Conservation (phyloP, 2,329 filamentous ascomycete species). For the Emmonsiellopsis sp. region DNA sequence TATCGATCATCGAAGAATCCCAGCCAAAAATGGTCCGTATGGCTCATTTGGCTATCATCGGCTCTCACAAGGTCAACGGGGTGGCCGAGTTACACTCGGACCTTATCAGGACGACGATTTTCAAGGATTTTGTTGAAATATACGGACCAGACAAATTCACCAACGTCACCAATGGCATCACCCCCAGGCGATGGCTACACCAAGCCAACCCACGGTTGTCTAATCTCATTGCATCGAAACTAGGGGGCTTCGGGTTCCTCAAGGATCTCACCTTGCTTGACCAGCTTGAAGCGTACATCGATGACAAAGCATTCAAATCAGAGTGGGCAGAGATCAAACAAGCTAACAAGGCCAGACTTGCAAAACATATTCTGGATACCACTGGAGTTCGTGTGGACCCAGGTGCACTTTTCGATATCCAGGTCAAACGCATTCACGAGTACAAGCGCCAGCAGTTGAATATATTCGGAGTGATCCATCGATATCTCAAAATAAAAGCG, state of each 20-base stretch:
- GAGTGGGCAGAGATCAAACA: conserved; percentile 97
- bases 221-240: conserved; percentile 82
- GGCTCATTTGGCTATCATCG: conserved; percentile 89
- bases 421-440: conserved; percentile 98
- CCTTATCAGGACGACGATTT: conserved; percentile 97
- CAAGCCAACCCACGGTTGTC: conserved; percentile 92
- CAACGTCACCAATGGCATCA: conserved; percentile 97
- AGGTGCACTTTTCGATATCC: conserved; percentile 82
- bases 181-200: conserved; percentile 89
- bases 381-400: conserved; percentile 79
- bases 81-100: conserved; percentile 97
- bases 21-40: conserved; percentile 97
- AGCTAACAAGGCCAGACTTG: conserved; percentile 86
- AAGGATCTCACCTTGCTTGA: conserved; percentile 82
- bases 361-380: conserved; percentile 78
- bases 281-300: conserved; percentile 70
- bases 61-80: conserved; percentile 98
- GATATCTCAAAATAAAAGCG: conserved; percentile 80
- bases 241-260: conserved; percentile 72
- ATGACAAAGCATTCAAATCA: conserved; percentile 83
- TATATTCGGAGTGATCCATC: conserved; percentile 94
- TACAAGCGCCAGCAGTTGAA: conserved; percentile 99
- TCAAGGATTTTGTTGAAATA: conserved; percentile 95
- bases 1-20: conserved; percentile 97
- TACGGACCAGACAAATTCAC: conserved; percentile 97